Base-by-base conservation (phyloP, 1,284 basidiomycete genomes). In the Schizophyllum commune region DNA sequence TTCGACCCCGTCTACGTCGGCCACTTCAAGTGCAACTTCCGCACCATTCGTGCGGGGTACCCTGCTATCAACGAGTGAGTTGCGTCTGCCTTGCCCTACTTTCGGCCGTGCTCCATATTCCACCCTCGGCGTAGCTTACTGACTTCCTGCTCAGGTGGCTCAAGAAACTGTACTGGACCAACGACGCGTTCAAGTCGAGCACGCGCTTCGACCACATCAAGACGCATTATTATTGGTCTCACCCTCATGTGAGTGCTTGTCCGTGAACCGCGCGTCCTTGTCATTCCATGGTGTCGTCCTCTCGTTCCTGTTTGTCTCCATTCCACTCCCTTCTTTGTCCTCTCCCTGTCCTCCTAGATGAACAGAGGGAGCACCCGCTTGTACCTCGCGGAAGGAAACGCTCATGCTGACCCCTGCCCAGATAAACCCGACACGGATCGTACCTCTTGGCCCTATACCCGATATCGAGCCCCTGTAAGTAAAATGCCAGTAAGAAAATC, bases 21-120 rank as follows among this genome's bases (percentile, higher is more conserved):
- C 0, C 91, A 94, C 74, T 98, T 98, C 83, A 98, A 98, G 74
- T 96, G 94, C 79, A 96, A 97, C 80, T 74, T 92, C 66, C 86
- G 86, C 47, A 83, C 84, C 57, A 91, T 92, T 65, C 84, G 89
- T 8, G 70, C 86, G 68, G 89, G 90, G 32, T 96, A 94, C 74
- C 93, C 94, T 27, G 81, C 85, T 58, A 81, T 96, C 58, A 84
- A 96, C 74, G 73, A 75, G 85, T 86, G 63, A 64, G 82, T 71
- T 39, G 51, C 27, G 3, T 2, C 27, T 5, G 27, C 27, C 5
- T 27, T 5, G 5, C 5, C 27, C 27, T 27, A n/a, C n/a, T n/a
- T n/a, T n/a, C n/a, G n/a, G n/a, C n/a, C n/a, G n/a, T n/a, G n/a
- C n/a, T n/a, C n/a, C n/a, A n/a, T n/a, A n/a, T n/a, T n/a, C n/a